These are phyloP conservation scores for Artemisia annua DNA, from an alignment of 129 eudicot genomes.

Conservation along the genomic window DNA sequence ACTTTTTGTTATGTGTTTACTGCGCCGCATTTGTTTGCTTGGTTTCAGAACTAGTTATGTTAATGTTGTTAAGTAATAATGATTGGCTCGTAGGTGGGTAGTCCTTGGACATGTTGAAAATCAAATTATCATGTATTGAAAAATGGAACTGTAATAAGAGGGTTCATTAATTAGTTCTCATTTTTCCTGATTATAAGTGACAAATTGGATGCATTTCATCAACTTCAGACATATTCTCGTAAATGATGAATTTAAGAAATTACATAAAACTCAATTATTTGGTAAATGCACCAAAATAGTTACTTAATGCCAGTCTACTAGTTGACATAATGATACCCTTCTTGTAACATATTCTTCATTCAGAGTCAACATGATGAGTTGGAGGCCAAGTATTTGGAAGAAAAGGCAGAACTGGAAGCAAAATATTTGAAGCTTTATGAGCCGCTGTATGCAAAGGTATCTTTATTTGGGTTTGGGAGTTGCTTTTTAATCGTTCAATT, in stretches of 20 bases:
- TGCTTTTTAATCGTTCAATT: conserved; percentile 1
- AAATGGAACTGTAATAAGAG: conserved; percentile 9
- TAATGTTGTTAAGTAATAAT: too few species aligned
- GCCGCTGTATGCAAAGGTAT: conserved; percentile 69
- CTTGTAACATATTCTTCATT: conserved; percentile 10
- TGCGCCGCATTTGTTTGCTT: conserved; percentile 13
- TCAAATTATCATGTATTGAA: background rate
- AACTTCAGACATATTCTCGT: conserved; percentile 9
- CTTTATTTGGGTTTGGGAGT: background rate
- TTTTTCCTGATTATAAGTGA: too few species aligned
- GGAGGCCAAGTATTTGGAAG: conserved; percentile 75
- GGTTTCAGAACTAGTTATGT: conserved; percentile 3
- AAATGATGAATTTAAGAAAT: conserved; percentile 8
- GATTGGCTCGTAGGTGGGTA: too few species aligned
- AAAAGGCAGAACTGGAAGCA: conserved; percentile 80
- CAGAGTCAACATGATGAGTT: conserved; percentile 79
- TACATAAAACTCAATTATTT: background rate
- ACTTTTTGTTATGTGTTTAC: background rate
- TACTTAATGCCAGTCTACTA: conserved; percentile 5
- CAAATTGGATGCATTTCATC: background rate
- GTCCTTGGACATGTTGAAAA: conserved; percentile 14
- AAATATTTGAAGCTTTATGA: conserved; percentile 66
- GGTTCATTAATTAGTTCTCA: too few species aligned
- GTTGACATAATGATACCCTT: conserved; percentile 1
- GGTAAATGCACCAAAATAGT: too few species aligned